phyloP scores from a whole-genome alignment of 2,329 filamentous ascomycete genomes.

The Paecilomyces niveus region DNA sequence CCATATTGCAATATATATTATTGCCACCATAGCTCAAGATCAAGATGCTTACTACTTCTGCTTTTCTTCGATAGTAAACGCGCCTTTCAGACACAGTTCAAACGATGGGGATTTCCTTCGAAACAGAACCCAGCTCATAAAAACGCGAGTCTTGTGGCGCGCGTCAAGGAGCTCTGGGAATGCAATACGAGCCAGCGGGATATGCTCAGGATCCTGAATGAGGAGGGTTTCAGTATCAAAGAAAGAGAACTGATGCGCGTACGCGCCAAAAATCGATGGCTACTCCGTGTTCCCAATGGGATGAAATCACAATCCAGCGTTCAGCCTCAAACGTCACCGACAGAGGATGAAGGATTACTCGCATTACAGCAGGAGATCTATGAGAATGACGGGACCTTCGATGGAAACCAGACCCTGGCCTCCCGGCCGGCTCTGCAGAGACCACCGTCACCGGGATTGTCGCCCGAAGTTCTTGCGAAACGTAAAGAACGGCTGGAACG shows the following conservation, averaged over 20 bases:
- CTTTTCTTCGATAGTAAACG: constrained; percentile 52
- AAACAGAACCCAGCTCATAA: constrained; percentile 68
- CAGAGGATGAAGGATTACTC: constrained; percentile 31
- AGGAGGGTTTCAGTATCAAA: constrained; percentile 67
- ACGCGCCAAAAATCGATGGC: constrained; percentile 61
- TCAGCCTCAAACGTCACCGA: constrained; percentile 15
- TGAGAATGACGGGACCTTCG: constrained; percentile 21
- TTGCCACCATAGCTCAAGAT: not conserved
- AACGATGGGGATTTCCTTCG: constrained; percentile 69
- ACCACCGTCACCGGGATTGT: constrained; percentile 25
- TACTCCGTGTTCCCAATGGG: constrained; percentile 56
- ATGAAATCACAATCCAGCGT: constrained; percentile 40
- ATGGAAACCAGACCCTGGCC: constrained; percentile 19
- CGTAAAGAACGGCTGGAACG: constrained; percentile 48
- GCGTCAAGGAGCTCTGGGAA: constrained; percentile 73
- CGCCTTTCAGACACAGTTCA: constrained; percentile 69
- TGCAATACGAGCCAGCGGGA: constrained; percentile 64
- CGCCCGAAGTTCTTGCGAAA: constrained; percentile 45
- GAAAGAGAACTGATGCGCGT: constrained; percentile 64
- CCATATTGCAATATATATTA: not conserved
- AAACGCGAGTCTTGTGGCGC: constrained; percentile 58
- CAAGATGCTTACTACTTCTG: not conserved
- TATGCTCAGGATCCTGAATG: constrained; percentile 63
- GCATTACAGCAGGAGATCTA: constrained; percentile 34
- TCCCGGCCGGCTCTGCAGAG: constrained; percentile 12